These are phyloP conservation scores for Otatea glauca DNA, from an alignment of 176 grass and related monocot genomes.

Conservation along the genomic window DNA sequence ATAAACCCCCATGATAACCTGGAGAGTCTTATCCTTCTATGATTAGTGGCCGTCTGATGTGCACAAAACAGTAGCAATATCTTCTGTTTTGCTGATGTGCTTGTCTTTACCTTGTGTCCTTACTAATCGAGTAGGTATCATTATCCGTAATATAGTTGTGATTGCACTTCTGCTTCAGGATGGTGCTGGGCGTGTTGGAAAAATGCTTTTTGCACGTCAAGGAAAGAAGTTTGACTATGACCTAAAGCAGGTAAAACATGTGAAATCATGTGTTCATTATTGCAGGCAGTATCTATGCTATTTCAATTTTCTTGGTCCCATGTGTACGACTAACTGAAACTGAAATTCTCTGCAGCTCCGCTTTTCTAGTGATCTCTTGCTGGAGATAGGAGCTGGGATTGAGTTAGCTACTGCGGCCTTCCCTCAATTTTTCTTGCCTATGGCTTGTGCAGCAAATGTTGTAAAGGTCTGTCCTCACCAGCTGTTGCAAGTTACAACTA, in stretches of 20 bases:
- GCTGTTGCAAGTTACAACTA: neutral
- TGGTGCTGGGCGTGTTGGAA: slow-evolving; percentile 92
- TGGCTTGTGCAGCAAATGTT: slow-evolving; percentile 95
- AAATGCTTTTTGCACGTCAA: slow-evolving; percentile 99
- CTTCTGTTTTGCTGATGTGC: slow-evolving; percentile 18
- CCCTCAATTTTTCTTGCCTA: slow-evolving; percentile 96
- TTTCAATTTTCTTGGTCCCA: slow-evolving; percentile 14
- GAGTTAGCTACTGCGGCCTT: slow-evolving; percentile 87
- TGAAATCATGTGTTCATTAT: slow-evolving; percentile 8
- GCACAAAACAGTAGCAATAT: slow-evolving; percentile 22
- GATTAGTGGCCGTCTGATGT: neutral
- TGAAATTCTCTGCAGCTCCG: slow-evolving; percentile 63
- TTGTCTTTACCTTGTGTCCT: neutral
- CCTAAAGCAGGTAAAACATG: slow-evolving; percentile 82
- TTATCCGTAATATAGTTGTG: slow-evolving; percentile 19
- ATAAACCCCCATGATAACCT: slow-evolving; percentile 1
- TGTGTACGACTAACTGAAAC: slow-evolving; percentile 30
- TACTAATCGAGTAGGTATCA: neutral
- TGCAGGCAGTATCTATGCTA: neutral
- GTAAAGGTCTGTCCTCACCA: slow-evolving; percentile 63
- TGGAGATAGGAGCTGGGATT: slow-evolving; percentile 97
- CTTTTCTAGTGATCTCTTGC: slow-evolving; percentile 87
- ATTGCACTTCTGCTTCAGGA: slow-evolving; percentile 62
- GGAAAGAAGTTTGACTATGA: slow-evolving; percentile 99
- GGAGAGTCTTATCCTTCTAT: neutral